Evolutionary conservation across 768 basidiomycete genomes (phyloP).

Genomic region (Postia placenta): DNA sequence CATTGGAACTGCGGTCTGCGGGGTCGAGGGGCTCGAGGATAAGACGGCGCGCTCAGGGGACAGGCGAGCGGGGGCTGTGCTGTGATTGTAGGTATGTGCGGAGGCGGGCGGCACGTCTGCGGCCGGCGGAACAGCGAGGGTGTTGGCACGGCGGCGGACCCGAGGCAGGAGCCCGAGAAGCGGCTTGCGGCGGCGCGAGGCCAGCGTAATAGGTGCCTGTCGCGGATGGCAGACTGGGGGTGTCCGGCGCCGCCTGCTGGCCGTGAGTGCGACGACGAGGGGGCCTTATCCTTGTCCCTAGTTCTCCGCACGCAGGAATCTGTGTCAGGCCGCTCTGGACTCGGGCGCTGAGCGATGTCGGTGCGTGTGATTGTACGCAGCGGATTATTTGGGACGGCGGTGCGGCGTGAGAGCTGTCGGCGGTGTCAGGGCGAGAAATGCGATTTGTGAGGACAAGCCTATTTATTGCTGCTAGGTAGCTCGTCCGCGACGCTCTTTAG

Average conservation of each 20-base stretch:
- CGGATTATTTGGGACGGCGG: too few relatives aligned
- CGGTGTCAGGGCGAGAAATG: too few relatives aligned
- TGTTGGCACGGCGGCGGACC: slow-evolving; percentile 14
- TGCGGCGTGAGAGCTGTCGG: too few relatives aligned
- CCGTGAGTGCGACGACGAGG: background rate
- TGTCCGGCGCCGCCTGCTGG: background rate
- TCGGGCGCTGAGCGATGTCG: too few relatives aligned
- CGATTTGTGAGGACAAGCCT: too few relatives aligned
- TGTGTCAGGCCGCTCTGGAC: too few relatives aligned
- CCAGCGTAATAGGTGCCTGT: slow-evolving; percentile 2
- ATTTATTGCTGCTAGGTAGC: too few relatives aligned
- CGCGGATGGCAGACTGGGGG: background rate
- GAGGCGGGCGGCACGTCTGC: slow-evolving; percentile 4
- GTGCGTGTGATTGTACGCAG: too few relatives aligned
- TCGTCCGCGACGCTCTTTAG: too few relatives aligned
- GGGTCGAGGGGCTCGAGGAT: slow-evolving; percentile 5
- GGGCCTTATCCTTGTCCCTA: too few relatives aligned
- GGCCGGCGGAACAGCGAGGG: slow-evolving; percentile 1
- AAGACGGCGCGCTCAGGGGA: slow-evolving; percentile 1
- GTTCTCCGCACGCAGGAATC: too few relatives aligned
- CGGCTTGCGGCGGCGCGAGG: slow-evolving; percentile 15
- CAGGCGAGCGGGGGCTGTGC: slow-evolving; percentile 6
- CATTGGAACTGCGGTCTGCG: slow-evolving; percentile 5
- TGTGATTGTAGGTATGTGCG: background rate
- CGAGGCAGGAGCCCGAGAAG: slow-evolving; percentile 13